These are phyloP conservation scores for Stachybotrys elegans DNA, from an alignment of 2,329 filamentous ascomycete species.

Conservation along the genomic window DNA sequence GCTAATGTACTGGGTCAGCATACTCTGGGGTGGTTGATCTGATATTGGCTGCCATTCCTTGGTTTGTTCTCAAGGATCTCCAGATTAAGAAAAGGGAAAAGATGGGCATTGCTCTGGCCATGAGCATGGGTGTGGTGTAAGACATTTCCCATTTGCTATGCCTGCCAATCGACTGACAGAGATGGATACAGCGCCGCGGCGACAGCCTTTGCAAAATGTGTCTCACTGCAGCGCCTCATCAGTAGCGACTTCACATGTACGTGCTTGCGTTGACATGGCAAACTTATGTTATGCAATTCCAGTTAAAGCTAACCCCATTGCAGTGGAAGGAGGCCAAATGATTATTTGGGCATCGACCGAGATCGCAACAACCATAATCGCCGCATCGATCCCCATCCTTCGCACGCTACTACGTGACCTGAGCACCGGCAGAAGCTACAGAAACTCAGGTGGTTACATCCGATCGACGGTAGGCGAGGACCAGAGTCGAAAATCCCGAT, in stretches of 20 bases:
- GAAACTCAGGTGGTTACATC: not conserved
- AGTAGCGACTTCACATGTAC: conserved; percentile 1
- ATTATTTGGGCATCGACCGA: conserved; percentile 12
- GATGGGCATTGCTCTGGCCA: conserved; percentile 8
- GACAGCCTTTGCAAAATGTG: conserved; percentile 5
- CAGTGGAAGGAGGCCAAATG: conserved; percentile 1
- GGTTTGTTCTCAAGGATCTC: conserved; percentile 8
- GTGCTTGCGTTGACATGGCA: not conserved
- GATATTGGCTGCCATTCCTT: conserved; percentile 7
- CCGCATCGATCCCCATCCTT: conserved; percentile 17
- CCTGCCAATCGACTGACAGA: not conserved
- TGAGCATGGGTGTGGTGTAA: conserved; percentile 10
- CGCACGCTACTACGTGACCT: conserved; percentile 9
- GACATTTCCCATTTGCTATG: not conserved
- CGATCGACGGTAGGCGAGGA: not conserved
- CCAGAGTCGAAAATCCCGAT: not conserved
- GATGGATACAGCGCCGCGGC: conserved; percentile 4
- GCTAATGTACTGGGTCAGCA: not conserved
- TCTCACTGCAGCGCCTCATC: not conserved
- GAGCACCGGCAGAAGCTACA: not conserved
- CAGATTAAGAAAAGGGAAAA: conserved; percentile 9
- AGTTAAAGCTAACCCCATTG: not conserved
- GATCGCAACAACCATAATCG: conserved; percentile 13
- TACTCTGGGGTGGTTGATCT: conserved; percentile 8
- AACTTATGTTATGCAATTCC: not conserved